A percentile compares a stretch with the other conserved stretches of the same genome.
Evolutionary conservation across 139 green algal species (phyloP).

Genomic region (Chlamydomonas incerta): DNA sequence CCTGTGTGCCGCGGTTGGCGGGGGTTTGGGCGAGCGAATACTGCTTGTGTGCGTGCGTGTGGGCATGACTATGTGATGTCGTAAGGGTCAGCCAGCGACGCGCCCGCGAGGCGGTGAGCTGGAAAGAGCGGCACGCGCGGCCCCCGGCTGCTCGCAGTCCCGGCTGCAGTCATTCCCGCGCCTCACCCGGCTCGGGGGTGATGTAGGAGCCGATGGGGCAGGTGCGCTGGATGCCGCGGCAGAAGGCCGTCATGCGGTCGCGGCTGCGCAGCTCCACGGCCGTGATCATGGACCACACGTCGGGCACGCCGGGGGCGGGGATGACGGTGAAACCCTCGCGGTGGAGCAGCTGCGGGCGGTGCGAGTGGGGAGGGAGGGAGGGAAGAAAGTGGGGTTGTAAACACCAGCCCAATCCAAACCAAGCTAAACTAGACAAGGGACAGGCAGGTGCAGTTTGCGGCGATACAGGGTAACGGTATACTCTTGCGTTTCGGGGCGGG

Average conservation of each 20-base stretch:
- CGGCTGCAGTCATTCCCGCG: background rate
- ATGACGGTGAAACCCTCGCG: conserved; percentile 70
- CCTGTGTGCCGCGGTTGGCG: no score
- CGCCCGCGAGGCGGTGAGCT: no score
- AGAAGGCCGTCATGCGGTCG: conserved; percentile 88
- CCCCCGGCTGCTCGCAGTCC: background rate
- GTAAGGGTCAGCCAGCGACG: no score
- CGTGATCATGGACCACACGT: conserved; percentile 86
- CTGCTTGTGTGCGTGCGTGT: no score
- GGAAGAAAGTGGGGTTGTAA: background rate
- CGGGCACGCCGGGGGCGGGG: conserved; percentile 57
- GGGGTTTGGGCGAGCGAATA: no score
- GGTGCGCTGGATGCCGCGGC: conserved; percentile 81
- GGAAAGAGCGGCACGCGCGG: no score
- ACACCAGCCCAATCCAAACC: no score
- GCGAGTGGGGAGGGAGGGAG: background rate
- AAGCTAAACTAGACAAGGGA: no score
- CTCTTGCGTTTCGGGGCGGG: no score
- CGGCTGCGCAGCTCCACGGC: conserved; percentile 80
- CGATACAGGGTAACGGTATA: background rate
- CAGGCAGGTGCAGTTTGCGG: background rate
- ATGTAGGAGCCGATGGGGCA: conserved; percentile 94
- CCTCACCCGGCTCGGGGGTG: conserved; percentile 78
- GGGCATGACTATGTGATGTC: no score
- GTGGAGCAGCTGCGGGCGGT: conserved; percentile 55